Conservation (phyloP, 805 yeast genomes). For the Suhomyces sp. region DNA sequence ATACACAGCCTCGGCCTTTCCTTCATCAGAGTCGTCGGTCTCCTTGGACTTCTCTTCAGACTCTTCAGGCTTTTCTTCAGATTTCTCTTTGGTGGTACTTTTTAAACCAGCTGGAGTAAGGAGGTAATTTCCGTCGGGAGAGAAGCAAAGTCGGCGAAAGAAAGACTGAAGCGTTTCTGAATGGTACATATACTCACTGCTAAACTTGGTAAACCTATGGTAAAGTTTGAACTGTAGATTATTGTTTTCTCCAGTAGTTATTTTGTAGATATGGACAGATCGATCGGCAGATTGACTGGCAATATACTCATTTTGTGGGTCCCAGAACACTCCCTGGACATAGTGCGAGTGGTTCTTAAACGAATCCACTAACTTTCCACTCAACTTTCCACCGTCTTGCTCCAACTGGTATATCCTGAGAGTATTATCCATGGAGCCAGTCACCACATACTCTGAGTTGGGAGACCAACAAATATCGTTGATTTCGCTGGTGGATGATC, state of each 20-base stretch:
- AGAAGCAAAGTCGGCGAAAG: slow-evolving; percentile 79
- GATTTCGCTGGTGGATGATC: slow-evolving; percentile 69
- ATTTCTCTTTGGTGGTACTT: slow-evolving; percentile 1
- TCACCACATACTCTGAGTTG: slow-evolving; percentile 65
- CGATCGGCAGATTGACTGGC: slow-evolving; percentile 92
- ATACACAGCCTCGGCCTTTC: slow-evolving; percentile 70
- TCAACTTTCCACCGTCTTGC: neutral
- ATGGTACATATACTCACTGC: slow-evolving; percentile 51
- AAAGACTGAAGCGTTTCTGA: slow-evolving; percentile 88
- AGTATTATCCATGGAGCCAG: slow-evolving; percentile 89
- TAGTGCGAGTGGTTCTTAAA: slow-evolving; percentile 79
- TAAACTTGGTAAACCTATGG: slow-evolving; percentile 14
- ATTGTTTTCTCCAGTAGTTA: neutral
- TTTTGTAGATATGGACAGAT: slow-evolving; percentile 62
- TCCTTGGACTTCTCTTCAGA: slow-evolving; percentile 1
- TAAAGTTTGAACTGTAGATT: slow-evolving; percentile 1
- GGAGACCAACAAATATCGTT: slow-evolving; percentile 96
- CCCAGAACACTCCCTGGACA: slow-evolving; percentile 97
- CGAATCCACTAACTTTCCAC: slow-evolving; percentile 25
- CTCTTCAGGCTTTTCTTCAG: slow-evolving; percentile 5
- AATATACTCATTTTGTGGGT: slow-evolving; percentile 72
- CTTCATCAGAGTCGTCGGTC: slow-evolving; percentile 16
- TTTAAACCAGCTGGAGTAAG: slow-evolving; percentile 46
- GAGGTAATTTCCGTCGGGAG: slow-evolving; percentile 85
- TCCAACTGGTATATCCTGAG: slow-evolving; percentile 62